Evolutionary conservation across 2,329 filamentous ascomycete species (phyloP), one percentile per base, ranked within the genome.

Genomic region (Celoporthe dispersa): DNA sequence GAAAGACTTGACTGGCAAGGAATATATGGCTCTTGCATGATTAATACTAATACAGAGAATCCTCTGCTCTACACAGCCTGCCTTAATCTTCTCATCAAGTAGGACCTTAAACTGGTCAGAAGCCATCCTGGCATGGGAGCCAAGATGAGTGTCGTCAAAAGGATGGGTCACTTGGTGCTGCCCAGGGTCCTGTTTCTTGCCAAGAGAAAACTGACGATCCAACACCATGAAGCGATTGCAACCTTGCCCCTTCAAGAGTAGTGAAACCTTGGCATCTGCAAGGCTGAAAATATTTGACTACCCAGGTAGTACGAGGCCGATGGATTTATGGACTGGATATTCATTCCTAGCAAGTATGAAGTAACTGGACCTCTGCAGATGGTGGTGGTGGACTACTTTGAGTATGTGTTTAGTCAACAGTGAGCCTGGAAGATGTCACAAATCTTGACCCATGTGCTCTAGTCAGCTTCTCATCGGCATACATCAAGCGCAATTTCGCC

Each of bases 171-270:
- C 25, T 14, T 55, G 16, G 12, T 28, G 25, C 51, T 55, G 51
- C 31, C 51, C 51, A 55, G 25, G 25, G 25, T 22, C 51, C 51
- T 53, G n/a, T 53, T 53, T n/a, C 48, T 44, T 48, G 51, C 51
- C 51, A 55, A 55, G 51, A 5, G 11, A 16, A 6, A 16, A 16
- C 51, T 2, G 11, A 11, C 11, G 9, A 55, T 48, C 51, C 31
- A 31, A 31, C 11, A 55, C 51, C 25, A 28, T 55, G 51, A 48
- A 48, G 19, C 2, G 44, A 48, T n/a, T 22, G 22, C 25, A 25
- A 25, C 51, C 51, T 55, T 55, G 25, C 51, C 51, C 51, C 12
- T 55, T 31, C 51, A 55, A 55, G n/a, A 55, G 25, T 55, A 55
- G 51, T 55, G 9, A 55, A 28, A 28, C 51, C 51, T 55, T 55